Base-by-base conservation (phyloP, 2,329 filamentous ascomycete species). In the Phaeophleospora eucalypticola region DNA sequence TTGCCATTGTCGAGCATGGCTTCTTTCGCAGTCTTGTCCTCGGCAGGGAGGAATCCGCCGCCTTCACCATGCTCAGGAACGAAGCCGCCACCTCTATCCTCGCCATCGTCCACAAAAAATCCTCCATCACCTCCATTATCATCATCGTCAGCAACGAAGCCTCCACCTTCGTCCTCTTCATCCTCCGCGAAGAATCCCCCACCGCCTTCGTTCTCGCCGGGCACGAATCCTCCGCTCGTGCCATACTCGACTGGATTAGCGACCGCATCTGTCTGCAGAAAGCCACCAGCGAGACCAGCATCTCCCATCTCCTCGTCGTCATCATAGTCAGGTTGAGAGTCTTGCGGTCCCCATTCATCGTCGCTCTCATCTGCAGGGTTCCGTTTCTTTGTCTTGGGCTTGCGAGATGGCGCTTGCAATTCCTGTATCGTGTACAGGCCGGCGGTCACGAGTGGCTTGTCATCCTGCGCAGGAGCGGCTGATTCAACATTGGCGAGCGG, bases 251-350 rank as follows among this genome's bases (percentile, higher is more conserved):
- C 36, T 18, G 36, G 36, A 19, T 19, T 37, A 4, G 16, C 16
- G 6, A 37, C 36, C 6, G 15, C 18, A 19, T 37, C 36, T 17
- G 36, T 37, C 12, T 14, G 36, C 24, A 57, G 17, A 18, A 57
- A 50, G 16, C 46, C 46, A 15, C 46, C 48, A 18, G 58, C 16
- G 48, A 52, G 45, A 38, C 20, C 35, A 17, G 18, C 35, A 8
- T 46, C 35, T 69, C 71, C 62, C 16, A 61, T 62, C 18, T 65
- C 63, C 20, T 69, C 65, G 29, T 54, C 52, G 2, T 53, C 49
- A 15, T 37, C 36, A 33, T 52, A 21, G 17, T 43, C 24, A 3
- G 32, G 36, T 9, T 43, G 48, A 15, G 54, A 46, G n/a, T 57
- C 55, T 12, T 29, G 24, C 24, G 24, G 7, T 6, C 12, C 24